Base-by-base conservation (phyloP, 345 rosid species). In the Anacardium occidentale region DNA sequence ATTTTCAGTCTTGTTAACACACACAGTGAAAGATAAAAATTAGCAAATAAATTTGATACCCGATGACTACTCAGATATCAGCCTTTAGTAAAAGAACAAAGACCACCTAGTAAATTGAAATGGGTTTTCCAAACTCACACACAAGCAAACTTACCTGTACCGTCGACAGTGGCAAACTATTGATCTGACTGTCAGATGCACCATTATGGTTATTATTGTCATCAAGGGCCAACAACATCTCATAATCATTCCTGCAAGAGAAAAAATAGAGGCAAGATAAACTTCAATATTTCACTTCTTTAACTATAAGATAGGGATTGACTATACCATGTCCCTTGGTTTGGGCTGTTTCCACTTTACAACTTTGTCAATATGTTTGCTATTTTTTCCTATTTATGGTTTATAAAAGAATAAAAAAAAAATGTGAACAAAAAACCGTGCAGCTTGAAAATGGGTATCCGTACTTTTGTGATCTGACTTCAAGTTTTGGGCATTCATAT, bases 181-280 rank as follows among this genome's bases (percentile, higher is more conserved):
- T 91, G 61, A 95, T 92, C 80, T 83, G 90, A 68, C 70, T 78
- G 66, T 75, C 66, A 58, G 96, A 84, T 53, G 96, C 91, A 75
- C 98, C 92, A 69, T 66, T 84, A 25, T 68, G 88, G 75, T 60
- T 66, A 62, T 80, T 86, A 77, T 87, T 84, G 69, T 95, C 97
- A 79, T 95, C 99, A 57, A 95, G 92, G 56, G 97, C 89, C 85
- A 91, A 83, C 64, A 95, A 79, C 90, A 95, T 83, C 76, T 95
- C 99, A 77, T 95, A 92, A 79, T 95, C 98, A 76, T 85, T 84
- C 78, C 98, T 95, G 91, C 83, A 75, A 68, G 21, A 76, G 54
- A 69, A 70, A 25, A 71, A 34, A n/a, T 37, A 64, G 14, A 26
- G 29, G 15, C 45, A 67, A 55, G 21, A 29, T 76, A 63, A 69